Evolutionary conservation across 169 alveolate genomes (phyloP).

Genomic region (Plasmodium vinckei): DNA sequence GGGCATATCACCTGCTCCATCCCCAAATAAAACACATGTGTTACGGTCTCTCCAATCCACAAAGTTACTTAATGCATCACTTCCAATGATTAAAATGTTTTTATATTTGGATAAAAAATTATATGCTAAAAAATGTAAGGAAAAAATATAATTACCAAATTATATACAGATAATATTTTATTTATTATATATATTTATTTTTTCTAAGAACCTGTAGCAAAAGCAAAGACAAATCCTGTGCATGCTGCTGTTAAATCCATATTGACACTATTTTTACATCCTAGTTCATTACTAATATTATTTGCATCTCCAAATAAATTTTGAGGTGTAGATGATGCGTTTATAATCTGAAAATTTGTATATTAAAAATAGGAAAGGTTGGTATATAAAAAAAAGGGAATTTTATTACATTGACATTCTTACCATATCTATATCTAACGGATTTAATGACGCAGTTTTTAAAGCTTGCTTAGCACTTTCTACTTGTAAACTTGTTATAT

Average conservation of each 20-base stretch:
- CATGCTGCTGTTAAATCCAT: constrained; percentile 84
- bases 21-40: constrained; percentile 83
- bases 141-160: neutral
- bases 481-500: constrained; percentile 67
- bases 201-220: constrained; percentile 77
- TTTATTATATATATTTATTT: neutral
- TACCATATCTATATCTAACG: constrained; percentile 78
- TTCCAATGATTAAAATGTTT: constrained; percentile 77
- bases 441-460: constrained; percentile 21
- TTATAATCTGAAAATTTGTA: constrained; percentile 56
- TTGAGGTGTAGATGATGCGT: constrained; percentile 83
- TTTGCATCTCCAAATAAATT: constrained; percentile 84
- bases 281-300: constrained; percentile 72
- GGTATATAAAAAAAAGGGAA: constrained; percentile 1
- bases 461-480: constrained; percentile 76
- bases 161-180: too few relatives aligned
- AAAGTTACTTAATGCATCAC: constrained; percentile 82
- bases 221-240: constrained; percentile 81
- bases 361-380: neutral
- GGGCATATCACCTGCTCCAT: constrained; percentile 79
- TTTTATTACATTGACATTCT: neutral
- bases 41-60: constrained; percentile 83
- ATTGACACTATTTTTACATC: constrained; percentile 58
- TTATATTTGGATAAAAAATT: constrained; percentile 61
- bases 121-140: constrained; percentile 18